phyloP scores from a whole-genome alignment of 2,329 filamentous ascomycete genomes.

The Annulohypoxylon truncatum region DNA sequence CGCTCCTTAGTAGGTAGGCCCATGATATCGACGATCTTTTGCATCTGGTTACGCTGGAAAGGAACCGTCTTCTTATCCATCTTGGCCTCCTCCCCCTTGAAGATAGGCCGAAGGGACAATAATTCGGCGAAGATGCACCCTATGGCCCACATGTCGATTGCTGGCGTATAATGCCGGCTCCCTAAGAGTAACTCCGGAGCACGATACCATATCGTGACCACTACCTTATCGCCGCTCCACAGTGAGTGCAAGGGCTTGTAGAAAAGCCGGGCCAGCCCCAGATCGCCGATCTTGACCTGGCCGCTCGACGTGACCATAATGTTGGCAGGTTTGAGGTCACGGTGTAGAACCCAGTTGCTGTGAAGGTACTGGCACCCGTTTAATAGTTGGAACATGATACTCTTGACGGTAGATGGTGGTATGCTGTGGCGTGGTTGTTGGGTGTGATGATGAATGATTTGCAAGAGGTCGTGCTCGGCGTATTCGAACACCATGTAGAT shows the following conservation, averaged over 20 bases:
- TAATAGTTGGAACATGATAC: conserved; percentile 94
- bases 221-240: conserved; percentile 95
- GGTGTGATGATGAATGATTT: conserved; percentile 98
- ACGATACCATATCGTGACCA: conserved; percentile 99
- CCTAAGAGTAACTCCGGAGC: conserved; percentile 94
- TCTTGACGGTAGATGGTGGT: conserved; percentile 87
- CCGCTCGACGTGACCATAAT: conserved; percentile 96
- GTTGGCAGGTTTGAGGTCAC: conserved; percentile 96
- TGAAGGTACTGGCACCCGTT: conserved; percentile 96
- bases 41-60: conserved; percentile 98
- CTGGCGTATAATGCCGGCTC: conserved; percentile 94
- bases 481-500: conserved; percentile 99
- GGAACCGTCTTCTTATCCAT: conserved; percentile 99
- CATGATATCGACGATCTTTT: conserved; percentile 97
- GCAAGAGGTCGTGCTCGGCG: conserved; percentile 94
- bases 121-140: conserved; percentile 98
- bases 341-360: conserved; percentile 95
- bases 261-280: conserved; percentile 91
- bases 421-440: conserved; percentile 89
- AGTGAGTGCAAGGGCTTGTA: conserved; percentile 92
- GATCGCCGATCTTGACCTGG: conserved; percentile 92
- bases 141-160: conserved; percentile 97
- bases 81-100: conserved; percentile 98
- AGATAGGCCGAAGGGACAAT: conserved; percentile 89
- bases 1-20: conserved; percentile 88